phyloP scores from a whole-genome alignment of 768 basidiomycete species.

The Mycena sanguinolenta region DNA sequence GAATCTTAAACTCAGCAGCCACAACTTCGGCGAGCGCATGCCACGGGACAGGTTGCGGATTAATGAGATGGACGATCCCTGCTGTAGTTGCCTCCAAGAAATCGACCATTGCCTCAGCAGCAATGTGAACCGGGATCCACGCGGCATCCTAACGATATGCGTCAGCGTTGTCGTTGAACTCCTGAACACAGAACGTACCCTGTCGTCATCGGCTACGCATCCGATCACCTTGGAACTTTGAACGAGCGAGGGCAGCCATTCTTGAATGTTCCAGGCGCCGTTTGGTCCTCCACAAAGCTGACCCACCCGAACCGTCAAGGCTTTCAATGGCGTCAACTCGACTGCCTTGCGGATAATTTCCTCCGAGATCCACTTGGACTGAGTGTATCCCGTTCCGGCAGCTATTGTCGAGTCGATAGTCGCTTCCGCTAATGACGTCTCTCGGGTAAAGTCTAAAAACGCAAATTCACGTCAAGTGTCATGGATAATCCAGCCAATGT shows the following conservation, averaged over 20 bases:
- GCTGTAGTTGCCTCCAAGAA: constrained; percentile 29
- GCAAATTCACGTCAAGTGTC: background rate
- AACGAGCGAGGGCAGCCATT: constrained; percentile 54
- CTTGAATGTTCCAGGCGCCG: constrained; percentile 50
- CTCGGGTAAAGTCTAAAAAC: background rate
- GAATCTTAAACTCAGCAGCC: constrained; percentile 38
- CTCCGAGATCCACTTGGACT: constrained; percentile 47
- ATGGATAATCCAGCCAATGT: too few species aligned
- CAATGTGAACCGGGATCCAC: constrained; percentile 45
- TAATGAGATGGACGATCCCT: constrained; percentile 39
- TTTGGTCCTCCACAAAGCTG: constrained; percentile 49
- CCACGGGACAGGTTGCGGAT: constrained; percentile 43
- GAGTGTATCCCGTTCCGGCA: constrained; percentile 45
- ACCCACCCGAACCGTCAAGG: constrained; percentile 48
- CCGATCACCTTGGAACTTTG: constrained; percentile 34
- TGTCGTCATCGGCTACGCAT: constrained; percentile 36
- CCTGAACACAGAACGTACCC: constrained; percentile 17
- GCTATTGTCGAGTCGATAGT: constrained; percentile 26
- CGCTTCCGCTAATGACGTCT: background rate
- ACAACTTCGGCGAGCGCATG: constrained; percentile 29
- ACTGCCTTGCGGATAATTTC: constrained; percentile 38
- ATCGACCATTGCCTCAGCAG: constrained; percentile 43
- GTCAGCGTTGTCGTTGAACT: too few species aligned
- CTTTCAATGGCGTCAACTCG: constrained; percentile 30
- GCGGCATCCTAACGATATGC: constrained; percentile 32